These are phyloP conservation scores for Carnegiea gigantea DNA, from an alignment of 179 eudicot species.

Conservation along the genomic window DNA sequence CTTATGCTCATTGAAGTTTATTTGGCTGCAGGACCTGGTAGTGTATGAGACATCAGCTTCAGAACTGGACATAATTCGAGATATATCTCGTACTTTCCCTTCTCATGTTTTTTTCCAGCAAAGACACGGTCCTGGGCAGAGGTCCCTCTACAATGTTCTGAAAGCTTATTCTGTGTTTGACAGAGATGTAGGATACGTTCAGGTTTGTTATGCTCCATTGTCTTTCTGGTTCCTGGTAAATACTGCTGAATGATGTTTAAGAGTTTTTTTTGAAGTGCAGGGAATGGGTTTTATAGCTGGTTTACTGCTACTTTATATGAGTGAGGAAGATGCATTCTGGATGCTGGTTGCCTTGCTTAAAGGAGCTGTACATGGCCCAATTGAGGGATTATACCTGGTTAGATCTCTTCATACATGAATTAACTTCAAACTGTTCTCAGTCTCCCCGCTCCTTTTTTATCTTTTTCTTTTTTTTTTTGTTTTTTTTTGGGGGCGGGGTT, in stretches of 20 bases:
- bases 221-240: neutral
- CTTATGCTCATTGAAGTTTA: neutral
- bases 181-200: constrained; percentile 98
- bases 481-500: neutral
- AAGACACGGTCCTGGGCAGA: constrained; percentile 99
- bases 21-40: constrained; percentile 70
- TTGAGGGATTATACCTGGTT: constrained; percentile 98
- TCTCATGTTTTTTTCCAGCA: constrained; percentile 98
- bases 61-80: constrained; percentile 92
- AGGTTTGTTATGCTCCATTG: constrained; percentile 47
- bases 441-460: neutral
- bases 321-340: constrained; percentile 99
- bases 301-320: constrained; percentile 91
- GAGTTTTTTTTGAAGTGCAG: constrained; percentile 40
- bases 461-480: neutral
- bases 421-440: neutral
- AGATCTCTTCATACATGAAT: constrained; percentile 5
- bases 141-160: constrained; percentile 94
- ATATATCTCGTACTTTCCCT: constrained; percentile 98
- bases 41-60: constrained; percentile 91
- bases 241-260: neutral
- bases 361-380: constrained; percentile 96
- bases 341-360: constrained; percentile 87
- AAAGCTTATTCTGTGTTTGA: constrained; percentile 99
- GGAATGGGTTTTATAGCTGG: constrained; percentile 99